Evolutionary conservation across 2,329 filamentous ascomycete genomes (phyloP), one percentile per base, ranked within the genome.

Genomic region (Sporothrix curviconia): DNA sequence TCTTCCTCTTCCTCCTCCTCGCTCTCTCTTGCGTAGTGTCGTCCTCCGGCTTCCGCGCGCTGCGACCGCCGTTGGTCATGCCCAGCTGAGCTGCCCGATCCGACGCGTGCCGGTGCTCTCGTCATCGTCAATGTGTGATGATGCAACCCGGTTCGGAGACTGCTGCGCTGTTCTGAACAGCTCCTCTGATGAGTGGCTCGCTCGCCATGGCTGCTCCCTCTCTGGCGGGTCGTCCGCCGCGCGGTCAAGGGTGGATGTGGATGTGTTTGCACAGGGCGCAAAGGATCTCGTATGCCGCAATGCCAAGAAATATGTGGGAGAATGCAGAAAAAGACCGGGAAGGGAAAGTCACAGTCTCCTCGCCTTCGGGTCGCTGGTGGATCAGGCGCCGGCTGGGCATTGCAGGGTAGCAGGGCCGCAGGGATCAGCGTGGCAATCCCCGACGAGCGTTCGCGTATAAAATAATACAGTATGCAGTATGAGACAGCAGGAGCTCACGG

Each of bases 111-210:
- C 65, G 19, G 71, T 71, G 47, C 64, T 68, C 34, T 66, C 66
- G 25, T 72, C 71, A 56, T 64, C 62, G 30, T 67, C 67, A 4
- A 57, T 57, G 8, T 66, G 64, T 1, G 50, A 50, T 7, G 53
- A 57, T 0, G 55, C 63, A 46, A n/a, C 73, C 70, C 25, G 76
- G 76, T 58, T 79, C 78, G 6, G 78, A 79, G 57, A 77, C 71
- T 62, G 78, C 71, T 43, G 76, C 76, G 66, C 78, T 81, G 64
- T 80, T 78, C 64, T 82, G 80, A n/a, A n/a, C 57, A 81, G 72
- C 67, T 82, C 78, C 59, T 83, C 79, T 66, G 71, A 80, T 81
- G 51, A 76, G 71, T 64, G 80, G 79, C 56, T 76, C 74, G 64
- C 75, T 80, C 54, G 75, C 69, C 77, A 81, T 81, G 47, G 32